Evolutionary conservation across 306 rosid species (phyloP).

Genomic region (Castanopsis chinensis): DNA sequence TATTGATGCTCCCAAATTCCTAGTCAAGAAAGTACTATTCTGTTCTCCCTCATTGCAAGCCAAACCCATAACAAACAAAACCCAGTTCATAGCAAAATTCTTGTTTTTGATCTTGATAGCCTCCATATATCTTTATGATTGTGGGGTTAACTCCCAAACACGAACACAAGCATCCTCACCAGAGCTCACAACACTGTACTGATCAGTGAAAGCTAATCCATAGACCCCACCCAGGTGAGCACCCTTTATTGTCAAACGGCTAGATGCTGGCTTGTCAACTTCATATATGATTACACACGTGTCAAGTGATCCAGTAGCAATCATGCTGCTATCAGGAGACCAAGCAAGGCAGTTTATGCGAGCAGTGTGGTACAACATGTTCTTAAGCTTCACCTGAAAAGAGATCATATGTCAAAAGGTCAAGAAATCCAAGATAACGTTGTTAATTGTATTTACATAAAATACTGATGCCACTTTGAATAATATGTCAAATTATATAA

Average conservation of each 20-base stretch:
- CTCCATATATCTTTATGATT: slow-evolving; percentile 32
- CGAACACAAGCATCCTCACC: slow-evolving; percentile 99
- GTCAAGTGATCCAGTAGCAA: slow-evolving; percentile 95
- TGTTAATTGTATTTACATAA: background rate
- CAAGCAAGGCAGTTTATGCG: slow-evolving; percentile 95
- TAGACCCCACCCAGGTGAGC: slow-evolving; percentile 97
- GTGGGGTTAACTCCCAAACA: slow-evolving; percentile 74
- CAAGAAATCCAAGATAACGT: background rate
- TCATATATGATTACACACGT: slow-evolving; percentile 75
- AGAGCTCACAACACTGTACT: slow-evolving; percentile 73
- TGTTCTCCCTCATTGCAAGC: background rate
- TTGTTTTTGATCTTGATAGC: slow-evolving; percentile 19
- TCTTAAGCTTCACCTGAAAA: slow-evolving; percentile 85
- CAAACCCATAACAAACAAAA: slow-evolving; percentile 2
- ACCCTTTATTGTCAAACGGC: slow-evolving; percentile 73
- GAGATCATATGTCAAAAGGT: slow-evolving; percentile 12
- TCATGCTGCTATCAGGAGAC: slow-evolving; percentile 82
- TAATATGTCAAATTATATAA: background rate
- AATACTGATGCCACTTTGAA: background rate
- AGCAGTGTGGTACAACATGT: slow-evolving; percentile 91
- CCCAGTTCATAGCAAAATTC: slow-evolving; percentile 3
- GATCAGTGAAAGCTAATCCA: slow-evolving; percentile 84
- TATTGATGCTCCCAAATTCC: background rate
- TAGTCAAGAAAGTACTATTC: background rate
- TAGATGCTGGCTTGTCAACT: slow-evolving; percentile 81